phyloP scores from a whole-genome alignment of 129 eudicot species.

The Lonicera japonica region DNA sequence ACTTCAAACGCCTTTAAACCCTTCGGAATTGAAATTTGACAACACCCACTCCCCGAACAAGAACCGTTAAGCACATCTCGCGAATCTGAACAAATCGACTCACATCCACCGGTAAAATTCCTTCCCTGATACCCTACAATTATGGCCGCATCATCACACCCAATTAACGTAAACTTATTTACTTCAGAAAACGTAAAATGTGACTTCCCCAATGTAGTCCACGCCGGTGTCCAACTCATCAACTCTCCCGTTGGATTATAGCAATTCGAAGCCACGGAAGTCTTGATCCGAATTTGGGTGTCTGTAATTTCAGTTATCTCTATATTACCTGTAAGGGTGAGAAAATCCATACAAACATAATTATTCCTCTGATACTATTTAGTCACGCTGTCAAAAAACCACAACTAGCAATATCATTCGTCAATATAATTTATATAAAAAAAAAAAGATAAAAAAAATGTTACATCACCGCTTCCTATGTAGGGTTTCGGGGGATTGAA shows the following conservation, averaged over 20 bases:
- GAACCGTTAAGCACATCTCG: slow-evolving; percentile 5
- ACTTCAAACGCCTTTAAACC: slow-evolving; percentile 1
- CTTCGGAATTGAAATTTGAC: slow-evolving; percentile 15
- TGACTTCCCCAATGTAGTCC: neutral
- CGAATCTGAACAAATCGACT: slow-evolving; percentile 8
- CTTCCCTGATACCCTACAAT: neutral
- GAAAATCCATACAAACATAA: too few relatives aligned
- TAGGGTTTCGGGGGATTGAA: slow-evolving; percentile 16
- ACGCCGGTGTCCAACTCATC: neutral
- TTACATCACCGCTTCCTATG: neutral
- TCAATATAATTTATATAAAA: too few relatives aligned
- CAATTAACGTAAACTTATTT: slow-evolving; percentile 20
- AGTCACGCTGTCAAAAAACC: too few relatives aligned
- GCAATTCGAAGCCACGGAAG: slow-evolving; percentile 4
- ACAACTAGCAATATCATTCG: too few relatives aligned
- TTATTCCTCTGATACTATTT: too few relatives aligned
- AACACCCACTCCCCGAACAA: slow-evolving; percentile 23
- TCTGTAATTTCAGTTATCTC: slow-evolving; percentile 4
- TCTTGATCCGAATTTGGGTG: slow-evolving; percentile 7
- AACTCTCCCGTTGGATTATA: neutral
- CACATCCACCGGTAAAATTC: slow-evolving; percentile 8
- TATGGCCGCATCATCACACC: slow-evolving; percentile 18
- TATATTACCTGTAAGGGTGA: too few relatives aligned
- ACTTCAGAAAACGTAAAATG: slow-evolving; percentile 12
- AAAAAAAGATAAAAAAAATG: too few relatives aligned